Evolutionary conservation across 2,329 filamentous ascomycete species (phyloP).

Genomic region (Colletotrichum liaoningense): DNA sequence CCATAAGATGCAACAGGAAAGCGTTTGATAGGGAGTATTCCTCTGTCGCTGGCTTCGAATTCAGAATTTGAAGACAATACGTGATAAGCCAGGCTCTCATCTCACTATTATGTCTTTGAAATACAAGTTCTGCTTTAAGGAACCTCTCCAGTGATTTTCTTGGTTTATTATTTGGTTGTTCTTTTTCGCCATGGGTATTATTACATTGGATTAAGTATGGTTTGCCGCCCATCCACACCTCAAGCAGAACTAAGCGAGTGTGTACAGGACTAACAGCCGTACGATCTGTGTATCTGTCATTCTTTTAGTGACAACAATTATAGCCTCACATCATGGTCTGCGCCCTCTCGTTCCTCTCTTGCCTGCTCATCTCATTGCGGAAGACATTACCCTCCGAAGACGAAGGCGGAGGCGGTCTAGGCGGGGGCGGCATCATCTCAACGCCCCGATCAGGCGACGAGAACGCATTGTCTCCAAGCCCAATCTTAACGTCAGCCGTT

Average conservation of each 20-base stretch:
- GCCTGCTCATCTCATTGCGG: slow-evolving; percentile 31
- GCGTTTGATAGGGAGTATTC: background rate
- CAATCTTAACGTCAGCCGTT: slow-evolving; percentile 12
- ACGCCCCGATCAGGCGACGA: slow-evolving; percentile 28
- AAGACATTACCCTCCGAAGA: slow-evolving; percentile 24
- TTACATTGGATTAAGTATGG: background rate
- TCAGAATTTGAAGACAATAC: background rate
- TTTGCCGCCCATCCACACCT: background rate
- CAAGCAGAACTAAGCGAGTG: background rate
- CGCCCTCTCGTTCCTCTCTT: slow-evolving; percentile 28
- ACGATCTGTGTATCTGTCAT: background rate
- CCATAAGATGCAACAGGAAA: background rate
- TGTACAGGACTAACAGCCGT: background rate
- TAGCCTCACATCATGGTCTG: slow-evolving; percentile 8
- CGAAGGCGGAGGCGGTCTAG: slow-evolving; percentile 12
- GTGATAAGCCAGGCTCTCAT: fast-evolving
- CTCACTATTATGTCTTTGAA: background rate
- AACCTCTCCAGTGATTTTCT: background rate
- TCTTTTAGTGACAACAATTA: background rate
- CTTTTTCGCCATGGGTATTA: background rate
- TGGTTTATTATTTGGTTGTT: no score
- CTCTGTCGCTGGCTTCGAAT: background rate
- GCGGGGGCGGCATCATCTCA: slow-evolving; percentile 33
- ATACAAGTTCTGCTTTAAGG: background rate
- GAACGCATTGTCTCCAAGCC: slow-evolving; percentile 24